Base-by-base conservation (phyloP, 768 basidiomycete genomes). In the Termitomyces sp. region DNA sequence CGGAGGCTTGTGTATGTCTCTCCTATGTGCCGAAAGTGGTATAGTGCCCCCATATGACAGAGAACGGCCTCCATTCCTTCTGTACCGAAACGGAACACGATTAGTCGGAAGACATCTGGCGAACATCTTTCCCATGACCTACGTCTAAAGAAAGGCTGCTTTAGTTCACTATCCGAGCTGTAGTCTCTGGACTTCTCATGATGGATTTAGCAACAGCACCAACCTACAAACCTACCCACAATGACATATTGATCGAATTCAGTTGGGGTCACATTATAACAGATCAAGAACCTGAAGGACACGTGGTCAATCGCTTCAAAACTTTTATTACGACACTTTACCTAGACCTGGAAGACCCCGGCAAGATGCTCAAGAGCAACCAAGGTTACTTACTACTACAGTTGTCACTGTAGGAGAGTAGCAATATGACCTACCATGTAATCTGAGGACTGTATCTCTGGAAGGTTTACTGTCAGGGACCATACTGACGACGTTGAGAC, bases 41-140 rank as follows among this genome's bases (percentile, higher is more conserved):
- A 17, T 38, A 32, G 10, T 55, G 20, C 34, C 38, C 25, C 29
- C n/a, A 31, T 17, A 25, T 52, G 51, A 37, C 36, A 53, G 11
- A 25, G 25, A 17, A 43, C 17, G 15, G 15, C 10, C 15, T 54
- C 53, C 29, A 20, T 42, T n/a, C 15, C 40, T 55, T 43, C 54
- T 17, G 14, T 32, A 11, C 15, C 15, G 12, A 45, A 14, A 56
- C 34, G 17, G 34, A 37, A 25, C 14, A 20, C 42, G 17, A 17
- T 9, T 17, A n/a, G 7, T 17, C n/a, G 49, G 32, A 50, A 50
- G 31, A 49, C 48, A 49, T 32, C 7, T 14, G 6, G 40, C 40
- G 65, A 89, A 86, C 88, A 68, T 92, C 90, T 86, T 83, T 80
- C 11, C 83, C 79, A 43, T 81, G 76, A 37, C 49, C 11, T 38